Evolutionary conservation across 2,329 filamentous ascomycete species (phyloP).

Genomic region (Phialophora chinensis): DNA sequence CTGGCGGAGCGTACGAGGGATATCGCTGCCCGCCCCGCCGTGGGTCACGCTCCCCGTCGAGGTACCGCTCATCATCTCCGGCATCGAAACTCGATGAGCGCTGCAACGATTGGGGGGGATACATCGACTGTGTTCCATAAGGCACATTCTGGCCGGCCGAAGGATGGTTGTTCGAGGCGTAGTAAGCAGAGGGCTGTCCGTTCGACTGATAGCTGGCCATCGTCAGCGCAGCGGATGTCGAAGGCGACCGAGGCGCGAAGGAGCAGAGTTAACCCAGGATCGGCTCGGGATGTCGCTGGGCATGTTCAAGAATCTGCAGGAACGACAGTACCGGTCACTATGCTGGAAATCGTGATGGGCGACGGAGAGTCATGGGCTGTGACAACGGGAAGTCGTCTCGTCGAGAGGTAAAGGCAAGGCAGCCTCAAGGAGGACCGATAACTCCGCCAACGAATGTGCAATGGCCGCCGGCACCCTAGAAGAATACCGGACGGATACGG

Average conservation of each 20-base stretch:
- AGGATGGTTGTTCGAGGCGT: slow-evolving; percentile 47
- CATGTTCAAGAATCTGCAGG: slow-evolving; percentile 29
- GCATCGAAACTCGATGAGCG: slow-evolving; percentile 75
- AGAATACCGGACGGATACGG: background rate
- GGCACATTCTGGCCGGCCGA: slow-evolving; percentile 47
- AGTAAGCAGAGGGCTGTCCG: slow-evolving; percentile 51
- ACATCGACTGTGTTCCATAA: slow-evolving; percentile 43
- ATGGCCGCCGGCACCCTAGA: background rate
- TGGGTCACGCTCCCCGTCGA: slow-evolving; percentile 43
- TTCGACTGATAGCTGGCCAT: slow-evolving; percentile 66
- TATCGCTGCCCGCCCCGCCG: slow-evolving; percentile 25
- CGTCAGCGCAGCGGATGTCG: slow-evolving; percentile 27
- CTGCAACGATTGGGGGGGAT: slow-evolving; percentile 48
- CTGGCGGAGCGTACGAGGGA: slow-evolving; percentile 18
- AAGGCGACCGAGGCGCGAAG: slow-evolving; percentile 17
- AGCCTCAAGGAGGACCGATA: slow-evolving; percentile 17
- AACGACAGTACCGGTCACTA: slow-evolving; percentile 20
- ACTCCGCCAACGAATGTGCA: slow-evolving; percentile 17
- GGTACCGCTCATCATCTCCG: slow-evolving; percentile 71
- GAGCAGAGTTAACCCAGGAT: slow-evolving; percentile 32
- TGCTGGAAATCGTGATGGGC: slow-evolving; percentile 20
- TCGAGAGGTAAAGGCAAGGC: slow-evolving; percentile 14
- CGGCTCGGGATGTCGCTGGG: slow-evolving; percentile 24
- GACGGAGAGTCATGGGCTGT: slow-evolving; percentile 26
- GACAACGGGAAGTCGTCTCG: slow-evolving; percentile 12